Evolutionary conservation across 1,139 yeast species (phyloP).

Genomic region (Taphrina wiesneri): DNA sequence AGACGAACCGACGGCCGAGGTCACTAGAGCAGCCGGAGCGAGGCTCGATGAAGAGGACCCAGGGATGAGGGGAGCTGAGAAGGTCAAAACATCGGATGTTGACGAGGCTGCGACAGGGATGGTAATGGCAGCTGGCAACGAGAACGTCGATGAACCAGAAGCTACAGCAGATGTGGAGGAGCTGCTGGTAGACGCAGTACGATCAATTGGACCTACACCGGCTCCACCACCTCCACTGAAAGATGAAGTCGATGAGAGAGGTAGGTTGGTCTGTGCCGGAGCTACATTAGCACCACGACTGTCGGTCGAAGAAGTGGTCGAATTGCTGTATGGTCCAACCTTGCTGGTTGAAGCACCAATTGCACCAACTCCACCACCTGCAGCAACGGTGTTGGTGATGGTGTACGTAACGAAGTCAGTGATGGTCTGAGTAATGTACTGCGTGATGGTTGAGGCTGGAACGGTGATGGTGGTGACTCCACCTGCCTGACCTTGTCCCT

Average conservation of each 20-base stretch:
- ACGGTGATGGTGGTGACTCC: not conserved
- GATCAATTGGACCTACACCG: not conserved
- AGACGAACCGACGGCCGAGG: too few species aligned
- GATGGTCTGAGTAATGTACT: not conserved
- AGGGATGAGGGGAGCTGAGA: too few species aligned
- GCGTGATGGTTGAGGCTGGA: conserved; percentile 2
- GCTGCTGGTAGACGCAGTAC: not conserved
- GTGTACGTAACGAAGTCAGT: not conserved
- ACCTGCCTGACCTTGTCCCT: conserved; percentile 4
- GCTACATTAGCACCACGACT: not conserved
- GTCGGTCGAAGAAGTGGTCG: not conserved
- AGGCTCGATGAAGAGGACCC: too few species aligned
- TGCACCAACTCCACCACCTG: not conserved
- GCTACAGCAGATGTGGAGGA: not conserved
- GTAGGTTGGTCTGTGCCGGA: not conserved
- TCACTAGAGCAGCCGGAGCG: too few species aligned
- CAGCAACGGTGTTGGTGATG: not conserved
- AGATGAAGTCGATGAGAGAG: not conserved
- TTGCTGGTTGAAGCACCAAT: not conserved
- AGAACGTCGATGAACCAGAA: not conserved
- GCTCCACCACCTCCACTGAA: not conserved
- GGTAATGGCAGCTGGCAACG: too few species aligned
- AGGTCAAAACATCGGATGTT: too few species aligned
- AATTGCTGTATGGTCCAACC: not conserved
- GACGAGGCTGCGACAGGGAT: too few species aligned